These are phyloP conservation scores for Penicilliopsis zonata DNA, from an alignment of 495 filamentous ascomycete genomes.

Conservation along the genomic window DNA sequence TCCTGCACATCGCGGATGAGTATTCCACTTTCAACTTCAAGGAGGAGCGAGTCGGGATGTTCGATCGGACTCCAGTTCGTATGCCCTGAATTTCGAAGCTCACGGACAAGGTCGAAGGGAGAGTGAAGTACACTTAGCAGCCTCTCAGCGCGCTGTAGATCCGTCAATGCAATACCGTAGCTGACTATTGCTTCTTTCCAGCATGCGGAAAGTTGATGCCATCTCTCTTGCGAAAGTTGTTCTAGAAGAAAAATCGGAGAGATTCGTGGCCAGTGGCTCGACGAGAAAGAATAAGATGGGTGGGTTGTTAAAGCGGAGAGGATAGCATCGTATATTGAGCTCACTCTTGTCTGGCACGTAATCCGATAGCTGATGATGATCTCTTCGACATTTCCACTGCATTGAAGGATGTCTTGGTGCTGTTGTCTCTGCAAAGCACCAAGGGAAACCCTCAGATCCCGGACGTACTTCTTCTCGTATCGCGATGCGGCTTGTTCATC, in stretches of 20 bases:
- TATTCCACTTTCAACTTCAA: conserved; percentile 55
- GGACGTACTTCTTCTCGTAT: conserved; percentile 14
- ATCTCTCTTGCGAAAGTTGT: conserved; percentile 9
- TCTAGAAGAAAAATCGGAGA: conserved; percentile 11
- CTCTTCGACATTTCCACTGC: not conserved
- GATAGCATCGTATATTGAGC: not conserved
- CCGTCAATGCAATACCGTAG: conserved; percentile 27
- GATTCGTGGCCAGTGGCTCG: conserved; percentile 10
- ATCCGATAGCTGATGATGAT: not conserved
- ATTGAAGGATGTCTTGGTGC: not conserved
- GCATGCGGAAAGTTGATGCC: conserved; percentile 2
- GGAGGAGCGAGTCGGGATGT: conserved; percentile 45
- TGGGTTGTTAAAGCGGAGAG: not conserved
- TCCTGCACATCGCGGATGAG: conserved; percentile 49
- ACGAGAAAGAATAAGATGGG: too few species aligned
- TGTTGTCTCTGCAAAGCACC: conserved; percentile 2
- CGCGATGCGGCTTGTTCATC: conserved; percentile 2
- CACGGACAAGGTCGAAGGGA: conserved; percentile 31
- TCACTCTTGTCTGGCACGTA: not conserved
- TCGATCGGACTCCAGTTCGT: conserved; percentile 38
- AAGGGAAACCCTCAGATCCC: conserved; percentile 9
- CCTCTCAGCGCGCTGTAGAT: conserved; percentile 28
- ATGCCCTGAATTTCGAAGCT: conserved; percentile 43
- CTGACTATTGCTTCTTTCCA: conserved; percentile 13
- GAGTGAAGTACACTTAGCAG: conserved; percentile 4